phyloP scores from a whole-genome alignment of 2,329 filamentous ascomycete genomes.

The Fusarium sp. region DNA sequence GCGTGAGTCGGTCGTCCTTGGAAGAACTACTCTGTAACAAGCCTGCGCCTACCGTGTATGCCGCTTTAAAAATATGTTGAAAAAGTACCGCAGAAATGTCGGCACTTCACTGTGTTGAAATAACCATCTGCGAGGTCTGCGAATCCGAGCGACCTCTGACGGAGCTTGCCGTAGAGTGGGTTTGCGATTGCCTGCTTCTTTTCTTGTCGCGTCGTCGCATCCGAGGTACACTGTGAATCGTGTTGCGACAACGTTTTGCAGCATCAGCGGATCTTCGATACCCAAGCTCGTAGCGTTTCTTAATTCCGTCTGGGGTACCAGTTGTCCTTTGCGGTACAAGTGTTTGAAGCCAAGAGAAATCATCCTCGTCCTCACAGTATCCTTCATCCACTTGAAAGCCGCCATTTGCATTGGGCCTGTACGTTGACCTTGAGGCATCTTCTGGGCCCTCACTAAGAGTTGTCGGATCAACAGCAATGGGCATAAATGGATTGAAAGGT shows the following conservation, averaged over 20 bases:
- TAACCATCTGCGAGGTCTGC: constrained; percentile 2
- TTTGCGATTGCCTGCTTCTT: constrained; percentile 13
- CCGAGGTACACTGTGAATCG: constrained; percentile 36
- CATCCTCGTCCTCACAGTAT: constrained; percentile 40
- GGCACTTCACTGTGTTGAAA: not conserved
- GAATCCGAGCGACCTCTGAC: not conserved
- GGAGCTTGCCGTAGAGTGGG: constrained; percentile 4
- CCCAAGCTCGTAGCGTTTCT: constrained; percentile 36
- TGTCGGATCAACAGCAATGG: constrained; percentile 1
- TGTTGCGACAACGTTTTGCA: constrained; percentile 38
- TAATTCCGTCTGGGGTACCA: constrained; percentile 22
- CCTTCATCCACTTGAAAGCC: constrained; percentile 44
- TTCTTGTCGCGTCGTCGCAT: constrained; percentile 43
- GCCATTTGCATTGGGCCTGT: not conserved
- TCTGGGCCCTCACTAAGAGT: not conserved
- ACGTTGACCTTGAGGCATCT: not conserved
- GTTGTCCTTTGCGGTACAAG: constrained; percentile 8
- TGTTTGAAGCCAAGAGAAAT: constrained; percentile 41
- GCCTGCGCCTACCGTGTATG: constrained; percentile 11
- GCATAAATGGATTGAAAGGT: not conserved
- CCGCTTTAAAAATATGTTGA: not conserved
- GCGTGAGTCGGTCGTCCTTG: constrained; percentile 2
- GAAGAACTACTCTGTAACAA: constrained; percentile 2
- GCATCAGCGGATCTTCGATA: constrained; percentile 39
- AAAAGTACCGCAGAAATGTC: not conserved